Base-by-base conservation (phyloP, 305 asterid genomes). In the Lippia alba region DNA sequence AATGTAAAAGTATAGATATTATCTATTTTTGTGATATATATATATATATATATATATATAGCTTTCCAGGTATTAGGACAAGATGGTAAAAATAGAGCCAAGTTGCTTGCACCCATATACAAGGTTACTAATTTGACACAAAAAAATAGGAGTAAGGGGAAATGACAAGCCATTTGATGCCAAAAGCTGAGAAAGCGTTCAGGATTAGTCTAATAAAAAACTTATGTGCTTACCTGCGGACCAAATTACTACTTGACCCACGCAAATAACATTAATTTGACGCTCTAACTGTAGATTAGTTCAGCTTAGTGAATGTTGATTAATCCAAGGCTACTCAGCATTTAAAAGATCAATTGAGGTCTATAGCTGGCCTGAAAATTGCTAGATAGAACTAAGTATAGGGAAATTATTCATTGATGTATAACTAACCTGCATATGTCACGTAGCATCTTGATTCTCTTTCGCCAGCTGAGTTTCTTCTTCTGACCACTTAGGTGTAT, bases 401-500 rank as follows among this genome's bases (percentile, higher is more conserved):
- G 5, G 55, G 56, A 62, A 41, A 14, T 30, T 8, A 30, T 12
- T 40, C 32, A 45, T 65, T 33, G 54, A 36, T 12, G 2, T 50
- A 69, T 14, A 60, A 69, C 88, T 69, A 70, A 94, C 99, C 99
- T 90, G 99, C 99, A 92, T 76, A 95, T 90, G 84, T 95, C 99
- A 49, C 99, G 96, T 66, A 95, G 85, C 96, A 95, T 95, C 85
- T 87, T 92, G 78, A 95, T 86, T 80, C 78, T 90, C 81, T 90
- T 83, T 75, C 96, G 88, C 97, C 98, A 90, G 83, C 80, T 90
- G 45, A 90, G 84, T 83, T 81, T 89, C 87, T 86, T 88, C 84
- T 92, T 95, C 84, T 90, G 99, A 74, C 98, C 97, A 72, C 99
- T 92, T 67, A 84, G 75, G 79, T 95, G 97, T 74, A 95, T 87